Conservation (phyloP, 2,329 filamentous ascomycete species). For the Cladosporium colombiae region DNA sequence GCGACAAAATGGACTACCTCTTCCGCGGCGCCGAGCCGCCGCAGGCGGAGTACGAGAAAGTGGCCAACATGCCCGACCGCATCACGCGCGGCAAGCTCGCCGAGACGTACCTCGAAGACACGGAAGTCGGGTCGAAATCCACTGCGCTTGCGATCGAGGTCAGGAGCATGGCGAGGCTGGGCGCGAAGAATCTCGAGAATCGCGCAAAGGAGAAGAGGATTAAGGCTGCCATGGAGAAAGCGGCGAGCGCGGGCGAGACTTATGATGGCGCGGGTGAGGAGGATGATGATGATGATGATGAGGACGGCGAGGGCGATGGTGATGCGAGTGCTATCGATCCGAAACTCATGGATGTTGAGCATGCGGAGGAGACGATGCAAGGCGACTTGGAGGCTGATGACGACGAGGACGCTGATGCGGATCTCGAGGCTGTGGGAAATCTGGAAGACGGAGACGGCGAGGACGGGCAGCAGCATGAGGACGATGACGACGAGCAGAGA, state of each 20-base stretch:
- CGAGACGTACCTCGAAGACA: conserved; percentile 17
- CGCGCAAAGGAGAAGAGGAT: conserved; percentile 22
- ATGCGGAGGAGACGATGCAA: conserved; percentile 15
- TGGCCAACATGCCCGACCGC: conserved; percentile 27
- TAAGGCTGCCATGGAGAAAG: conserved; percentile 8
- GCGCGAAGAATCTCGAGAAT: conserved; percentile 22
- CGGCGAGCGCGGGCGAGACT: conserved; percentile 12
- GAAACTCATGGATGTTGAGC: neutral
- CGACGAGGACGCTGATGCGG: conserved; percentile 8
- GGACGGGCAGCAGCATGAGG: neutral
- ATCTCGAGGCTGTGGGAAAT: neutral
- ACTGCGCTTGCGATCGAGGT: conserved; percentile 16
- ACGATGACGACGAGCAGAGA: neutral
- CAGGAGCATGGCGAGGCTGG: conserved; percentile 19
- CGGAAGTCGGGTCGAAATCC: conserved; percentile 12
- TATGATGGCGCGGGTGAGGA: conserved; percentile 13
- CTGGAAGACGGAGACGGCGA: neutral
- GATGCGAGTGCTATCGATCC: conserved; percentile 17
- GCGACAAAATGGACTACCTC: conserved; percentile 68
- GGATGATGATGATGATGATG: neutral
- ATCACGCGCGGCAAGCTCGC: conserved; percentile 23
- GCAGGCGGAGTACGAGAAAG: conserved; percentile 31
- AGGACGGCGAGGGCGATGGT: neutral
- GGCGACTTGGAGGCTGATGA: conserved; percentile 14
- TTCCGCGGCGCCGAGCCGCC: conserved; percentile 38